A percentile compares a stretch with the other conserved stretches of the same genome.
Conservation (phyloP, 352 stramenopile genomes). For the Pythium brachiatum region DNA sequence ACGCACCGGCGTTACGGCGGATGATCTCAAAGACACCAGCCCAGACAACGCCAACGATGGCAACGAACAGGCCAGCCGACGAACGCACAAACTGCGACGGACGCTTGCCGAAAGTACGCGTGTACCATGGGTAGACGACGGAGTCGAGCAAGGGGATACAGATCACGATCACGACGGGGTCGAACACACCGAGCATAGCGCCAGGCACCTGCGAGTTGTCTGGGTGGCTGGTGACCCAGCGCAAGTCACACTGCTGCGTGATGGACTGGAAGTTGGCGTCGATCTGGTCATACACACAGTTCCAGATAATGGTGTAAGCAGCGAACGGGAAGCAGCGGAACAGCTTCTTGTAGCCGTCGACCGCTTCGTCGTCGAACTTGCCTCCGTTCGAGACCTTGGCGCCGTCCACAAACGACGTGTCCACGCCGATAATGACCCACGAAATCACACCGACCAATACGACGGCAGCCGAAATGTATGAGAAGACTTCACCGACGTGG, state of each 20-base stretch:
- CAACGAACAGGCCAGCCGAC: conserved; percentile 32
- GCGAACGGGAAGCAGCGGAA: conserved; percentile 55
- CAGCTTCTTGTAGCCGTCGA: conserved; percentile 57
- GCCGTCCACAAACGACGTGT: conserved; percentile 46
- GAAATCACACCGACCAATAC: conserved; percentile 38
- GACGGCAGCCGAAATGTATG: conserved; percentile 39
- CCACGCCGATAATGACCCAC: conserved; percentile 45
- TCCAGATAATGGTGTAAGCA: conserved; percentile 61
- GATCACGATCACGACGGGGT: conserved; percentile 34
- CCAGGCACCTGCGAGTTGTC: conserved; percentile 49
- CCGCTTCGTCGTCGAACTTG: conserved; percentile 32
- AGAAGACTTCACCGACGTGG: conserved; percentile 41
- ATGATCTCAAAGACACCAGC: conserved; percentile 51
- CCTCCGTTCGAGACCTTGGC: conserved; percentile 41
- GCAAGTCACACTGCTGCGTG: conserved; percentile 64
- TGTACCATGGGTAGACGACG: conserved; percentile 34
- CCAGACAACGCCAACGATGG: conserved; percentile 41
- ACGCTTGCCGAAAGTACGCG: conserved; percentile 26
- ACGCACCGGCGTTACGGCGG: conserved; percentile 41
- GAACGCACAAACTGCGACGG: conserved; percentile 37
- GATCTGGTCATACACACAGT: conserved; percentile 60
- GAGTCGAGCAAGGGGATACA: conserved; percentile 33
- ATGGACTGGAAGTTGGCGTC: conserved; percentile 70
- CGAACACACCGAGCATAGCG: conserved; percentile 42
- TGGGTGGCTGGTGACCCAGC: conserved; percentile 30